Conservation (phyloP, 208 protist genomes). For the Lotmaria passim region DNA sequence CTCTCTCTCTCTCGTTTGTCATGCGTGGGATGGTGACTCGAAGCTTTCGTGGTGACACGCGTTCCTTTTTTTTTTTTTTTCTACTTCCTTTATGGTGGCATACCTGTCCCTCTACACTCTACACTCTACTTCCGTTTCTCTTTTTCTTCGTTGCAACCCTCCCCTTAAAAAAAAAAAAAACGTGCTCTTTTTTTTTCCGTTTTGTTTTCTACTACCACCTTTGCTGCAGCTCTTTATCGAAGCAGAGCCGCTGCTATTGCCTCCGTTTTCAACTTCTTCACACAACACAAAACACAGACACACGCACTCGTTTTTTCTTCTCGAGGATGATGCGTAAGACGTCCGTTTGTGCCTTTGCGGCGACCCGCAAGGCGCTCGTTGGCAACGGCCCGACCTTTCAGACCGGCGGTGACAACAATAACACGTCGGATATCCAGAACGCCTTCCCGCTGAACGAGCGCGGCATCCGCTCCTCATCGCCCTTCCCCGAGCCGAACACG, state of each 20-base stretch:
- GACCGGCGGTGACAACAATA: slow-evolving; percentile 87
- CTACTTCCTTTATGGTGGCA: too few species aligned
- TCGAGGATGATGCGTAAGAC: slow-evolving; percentile 81
- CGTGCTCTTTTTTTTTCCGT: neutral
- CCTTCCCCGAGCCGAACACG: slow-evolving; percentile 90
- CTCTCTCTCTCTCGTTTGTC: too few species aligned
- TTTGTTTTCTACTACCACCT: neutral
- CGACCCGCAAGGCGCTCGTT: slow-evolving; percentile 75
- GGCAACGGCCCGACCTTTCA: slow-evolving; percentile 90
- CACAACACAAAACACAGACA: slow-evolving; percentile 3
- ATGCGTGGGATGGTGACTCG: too few species aligned
- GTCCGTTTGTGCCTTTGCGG: slow-evolving; percentile 61
- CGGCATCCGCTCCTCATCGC: slow-evolving; percentile 87
- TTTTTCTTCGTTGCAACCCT: too few species aligned
- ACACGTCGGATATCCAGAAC: slow-evolving; percentile 83
- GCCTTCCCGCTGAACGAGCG: slow-evolving; percentile 84
- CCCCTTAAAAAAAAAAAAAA: too few species aligned
- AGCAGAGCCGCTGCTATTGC: neutral
- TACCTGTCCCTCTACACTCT: too few species aligned
- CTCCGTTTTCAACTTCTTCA: neutral
- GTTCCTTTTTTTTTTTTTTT: too few species aligned
- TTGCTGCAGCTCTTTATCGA: slow-evolving; percentile 6
- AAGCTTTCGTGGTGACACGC: too few species aligned
- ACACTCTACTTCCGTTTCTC: too few species aligned
- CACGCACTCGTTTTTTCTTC: neutral